phyloP scores from a whole-genome alignment of 192 early-diverging fungal species.

The Umbelopsis ramanniana region DNA sequence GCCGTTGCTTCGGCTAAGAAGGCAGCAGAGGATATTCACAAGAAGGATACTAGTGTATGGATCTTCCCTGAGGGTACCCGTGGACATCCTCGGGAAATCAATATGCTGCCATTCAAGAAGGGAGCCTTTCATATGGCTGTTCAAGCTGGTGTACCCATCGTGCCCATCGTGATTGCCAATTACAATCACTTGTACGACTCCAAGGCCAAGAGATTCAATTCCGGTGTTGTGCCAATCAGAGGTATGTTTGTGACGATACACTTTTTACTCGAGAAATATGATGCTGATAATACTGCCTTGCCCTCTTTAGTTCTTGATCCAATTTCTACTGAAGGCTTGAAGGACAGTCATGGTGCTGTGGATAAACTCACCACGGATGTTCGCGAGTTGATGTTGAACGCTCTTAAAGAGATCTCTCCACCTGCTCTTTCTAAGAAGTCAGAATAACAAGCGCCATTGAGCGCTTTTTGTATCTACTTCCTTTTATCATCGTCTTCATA shows the following conservation, averaged over 20 bases:
- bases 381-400: constrained; percentile 54
- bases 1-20: constrained; percentile 77
- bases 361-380: constrained; percentile 49
- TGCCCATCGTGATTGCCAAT: constrained; percentile 86
- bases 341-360: constrained; percentile 45
- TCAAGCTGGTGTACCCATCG: constrained; percentile 82
- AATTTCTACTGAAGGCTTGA: constrained; percentile 49
- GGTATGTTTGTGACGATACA: constrained; percentile 35
- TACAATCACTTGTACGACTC: constrained; percentile 64
- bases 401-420: constrained; percentile 53
- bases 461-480: background rate
- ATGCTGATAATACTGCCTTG: background rate
- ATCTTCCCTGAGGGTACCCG: constrained; percentile 95
- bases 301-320: constrained; percentile 48
- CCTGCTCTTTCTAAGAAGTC: constrained; percentile 6
- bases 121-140: constrained; percentile 95
- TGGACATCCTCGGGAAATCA: constrained; percentile 66
- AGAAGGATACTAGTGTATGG: constrained; percentile 72
- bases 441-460: background rate
- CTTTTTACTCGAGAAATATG: background rate
- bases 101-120: constrained; percentile 93
- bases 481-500: background rate
- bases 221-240: constrained; percentile 61
- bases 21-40: constrained; percentile 76
- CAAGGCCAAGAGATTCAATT: constrained; percentile 49